Base-by-base conservation (phyloP, 106 monocot genomes). In the Hemerocallis citrina region DNA sequence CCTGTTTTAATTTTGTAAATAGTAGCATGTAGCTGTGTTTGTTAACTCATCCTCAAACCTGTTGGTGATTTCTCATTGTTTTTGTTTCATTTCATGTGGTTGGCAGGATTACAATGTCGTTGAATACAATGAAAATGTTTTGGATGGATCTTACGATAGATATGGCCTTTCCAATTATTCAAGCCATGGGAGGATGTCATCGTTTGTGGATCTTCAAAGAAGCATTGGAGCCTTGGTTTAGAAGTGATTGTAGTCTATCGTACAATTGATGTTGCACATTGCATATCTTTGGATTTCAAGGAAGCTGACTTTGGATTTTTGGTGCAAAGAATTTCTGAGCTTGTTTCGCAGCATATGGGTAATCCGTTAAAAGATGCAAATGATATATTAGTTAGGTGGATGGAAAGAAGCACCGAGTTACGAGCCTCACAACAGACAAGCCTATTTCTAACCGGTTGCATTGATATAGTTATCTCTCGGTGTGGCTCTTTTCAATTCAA, bases 101-200 rank as follows among this genome's bases (percentile, higher is more conserved):
- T 57, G 17, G 19, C 79, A 98, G 96, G 96, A 98, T 61, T 98
- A 92, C 69, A 91, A 88, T 66, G 87, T 98, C 55, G 68, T 98
- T 61, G 91, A 98, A 59, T 98, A 92, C 33, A 67, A 80, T 36
- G 91, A 92, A 50, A 98, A 81, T 66, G 72, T 98, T 51, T 64
- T 79, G 46, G 96, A 98, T 80, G 96, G 96, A 54, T 98, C 92
- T 50, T 92, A 85, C 71, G 96, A 98, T 62, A 79, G 91, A 70
- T 84, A 88, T 73, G 75, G 66, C 30, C 68, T 79, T 49, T 77
- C 84, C 25, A 40, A 52, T 44, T 58, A 70, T 46, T 29, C 71
- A 40, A 75, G 62, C 15, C 74, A 72, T 20, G 77, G 75, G 15
- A 88, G 79, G 55, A 81, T 98, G 76, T 88, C 96, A 27, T 74